These are phyloP conservation scores for Paraphaeosphaeria minitans DNA, from an alignment of 2,329 filamentous ascomycete genomes.

Conservation along the genomic window DNA sequence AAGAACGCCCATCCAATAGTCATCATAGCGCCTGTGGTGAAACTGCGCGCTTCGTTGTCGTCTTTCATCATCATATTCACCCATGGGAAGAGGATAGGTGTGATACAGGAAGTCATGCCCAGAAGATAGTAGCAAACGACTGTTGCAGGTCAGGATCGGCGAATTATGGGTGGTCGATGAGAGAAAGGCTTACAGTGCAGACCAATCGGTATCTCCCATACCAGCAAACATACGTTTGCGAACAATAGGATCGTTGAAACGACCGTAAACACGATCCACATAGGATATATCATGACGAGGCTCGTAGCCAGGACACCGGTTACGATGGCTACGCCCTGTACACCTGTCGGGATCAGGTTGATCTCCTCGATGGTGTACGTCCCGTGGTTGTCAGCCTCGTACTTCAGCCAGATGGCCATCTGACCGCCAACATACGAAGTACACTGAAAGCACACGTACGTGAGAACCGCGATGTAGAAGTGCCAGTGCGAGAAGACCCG, in stretches of 20 bases:
- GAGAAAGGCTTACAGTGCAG: slow-evolving; percentile 33
- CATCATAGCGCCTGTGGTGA: slow-evolving; percentile 46
- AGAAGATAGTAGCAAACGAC: slow-evolving; percentile 32
- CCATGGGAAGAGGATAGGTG: slow-evolving; percentile 33
- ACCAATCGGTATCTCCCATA: slow-evolving; percentile 54
- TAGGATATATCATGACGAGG: slow-evolving; percentile 54
- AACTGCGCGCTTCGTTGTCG: slow-evolving; percentile 50
- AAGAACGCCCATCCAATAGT: slow-evolving; percentile 39
- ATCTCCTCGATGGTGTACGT: slow-evolving; percentile 53
- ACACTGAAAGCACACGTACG: slow-evolving; percentile 45
- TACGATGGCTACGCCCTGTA: slow-evolving; percentile 53
- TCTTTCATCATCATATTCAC: slow-evolving; percentile 34
- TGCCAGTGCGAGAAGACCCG: slow-evolving; percentile 53
- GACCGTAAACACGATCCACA: slow-evolving; percentile 53
- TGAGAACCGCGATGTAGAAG: slow-evolving; percentile 54
- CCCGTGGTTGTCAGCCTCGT: slow-evolving; percentile 37
- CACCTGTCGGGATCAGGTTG: slow-evolving; percentile 56
- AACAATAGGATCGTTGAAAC: slow-evolving; percentile 47
- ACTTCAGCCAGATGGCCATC: slow-evolving; percentile 59
- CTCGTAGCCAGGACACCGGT: slow-evolving; percentile 55
- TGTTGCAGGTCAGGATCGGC: slow-evolving; percentile 13
- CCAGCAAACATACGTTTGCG: slow-evolving; percentile 51
- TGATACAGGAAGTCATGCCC: slow-evolving; percentile 31
- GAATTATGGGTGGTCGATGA: too few relatives aligned
- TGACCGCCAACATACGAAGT: slow-evolving; percentile 51